Evolutionary conservation across 768 basidiomycete species (phyloP), one percentile per base, ranked within the genome.

Genomic region (Tephrocybe sp.): DNA sequence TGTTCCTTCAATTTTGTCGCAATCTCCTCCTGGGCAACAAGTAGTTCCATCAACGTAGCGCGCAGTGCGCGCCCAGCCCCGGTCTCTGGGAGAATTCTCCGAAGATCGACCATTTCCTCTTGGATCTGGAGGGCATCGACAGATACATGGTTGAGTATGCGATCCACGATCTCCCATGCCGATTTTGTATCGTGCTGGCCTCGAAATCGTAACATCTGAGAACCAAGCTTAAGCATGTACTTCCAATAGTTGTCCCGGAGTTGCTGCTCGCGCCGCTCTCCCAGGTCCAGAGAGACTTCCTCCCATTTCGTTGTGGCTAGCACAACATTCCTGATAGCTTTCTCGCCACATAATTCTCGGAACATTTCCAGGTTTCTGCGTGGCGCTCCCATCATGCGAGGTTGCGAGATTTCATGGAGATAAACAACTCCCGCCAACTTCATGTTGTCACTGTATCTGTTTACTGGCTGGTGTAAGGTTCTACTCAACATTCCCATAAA

Each of bases 181-280:
- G 58, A 54, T 7, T 33, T 10, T 1, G 32, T 44, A 14, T 63
- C 66, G 33, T 65, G 63, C 21, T 54, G 48, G 48, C 30, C 21
- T 14, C 21, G 45, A 23, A 74, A 72, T 17, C 75, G 70, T 8
- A 66, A 56, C 28, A 76, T 54, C n/a, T 45, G 47, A 2, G 76
- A 74, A 12, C 74, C 73, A 57, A 68, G 67, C 34, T 70, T 68
- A 14, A 77, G 62, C 41, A 71, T 73, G 25, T 68, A 62, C 51
- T 73, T 73, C 69, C 77, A 78, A 59, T 73, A 76, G 47, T 69
- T 68, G 53, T 68, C 67, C 24, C 61, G 59, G 11, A 79, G 68
- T 57, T 77, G 72, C 2, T 53, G 50, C 59, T 78, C 77, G n/a
- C 76, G 68, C 8, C 58, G 60, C 43, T 65, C 63, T n/a, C 72